Conservation (phyloP, 768 basidiomycete species). For the Leccinellum rugosiceps region DNA sequence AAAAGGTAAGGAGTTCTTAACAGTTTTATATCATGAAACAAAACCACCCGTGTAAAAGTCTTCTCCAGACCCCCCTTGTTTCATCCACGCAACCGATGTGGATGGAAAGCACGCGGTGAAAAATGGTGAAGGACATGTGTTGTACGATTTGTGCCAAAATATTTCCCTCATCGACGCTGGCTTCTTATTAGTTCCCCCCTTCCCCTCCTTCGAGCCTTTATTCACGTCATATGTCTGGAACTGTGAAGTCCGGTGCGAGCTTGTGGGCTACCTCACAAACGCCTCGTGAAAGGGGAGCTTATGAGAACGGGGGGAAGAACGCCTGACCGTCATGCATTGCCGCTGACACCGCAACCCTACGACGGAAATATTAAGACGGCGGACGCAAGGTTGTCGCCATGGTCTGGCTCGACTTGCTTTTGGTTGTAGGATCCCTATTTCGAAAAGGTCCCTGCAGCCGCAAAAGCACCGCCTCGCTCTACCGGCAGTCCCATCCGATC, state of each 20-base stretch:
- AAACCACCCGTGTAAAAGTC: constrained; percentile 5
- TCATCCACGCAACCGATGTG: constrained; percentile 13
- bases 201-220: neutral
- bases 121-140: neutral
- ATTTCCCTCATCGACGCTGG: neutral
- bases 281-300: constrained; percentile 15
- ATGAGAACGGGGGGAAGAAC: neutral
- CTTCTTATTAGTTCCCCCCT: neutral
- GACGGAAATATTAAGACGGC: neutral
- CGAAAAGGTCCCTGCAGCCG: neutral
- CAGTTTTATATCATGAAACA: constrained; percentile 20
- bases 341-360: neutral
- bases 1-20: neutral
- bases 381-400: neutral
- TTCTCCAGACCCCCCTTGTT: constrained; percentile 15
- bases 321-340: neutral
- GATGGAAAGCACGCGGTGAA: constrained; percentile 6
- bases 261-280: constrained; percentile 18
- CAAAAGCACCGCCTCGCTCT: constrained; percentile 7
- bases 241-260: neutral
- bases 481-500: neutral
- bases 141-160: neutral
- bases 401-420: neutral
- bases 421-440: neutral
- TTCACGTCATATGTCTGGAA: neutral